Evolutionary conservation across 352 stramenopile species (phyloP).

Genomic region (Phytophthora pinifolia): DNA sequence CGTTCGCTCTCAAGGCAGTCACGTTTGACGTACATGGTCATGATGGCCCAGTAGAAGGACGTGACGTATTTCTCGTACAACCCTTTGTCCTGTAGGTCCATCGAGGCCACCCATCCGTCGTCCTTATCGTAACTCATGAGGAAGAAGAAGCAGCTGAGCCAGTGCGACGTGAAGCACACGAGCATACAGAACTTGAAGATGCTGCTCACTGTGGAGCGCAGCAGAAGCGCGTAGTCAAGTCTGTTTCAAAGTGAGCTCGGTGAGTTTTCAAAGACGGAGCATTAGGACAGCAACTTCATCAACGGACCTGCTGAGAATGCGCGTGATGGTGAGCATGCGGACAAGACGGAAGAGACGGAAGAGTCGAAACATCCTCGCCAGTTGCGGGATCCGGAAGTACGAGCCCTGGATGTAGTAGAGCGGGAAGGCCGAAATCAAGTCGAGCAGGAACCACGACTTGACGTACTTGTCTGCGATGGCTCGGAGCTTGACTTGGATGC

Average conservation of each 20-base stretch:
- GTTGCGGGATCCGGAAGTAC: conserved; percentile 63
- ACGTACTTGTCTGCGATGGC: conserved; percentile 61
- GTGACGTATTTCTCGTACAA: conserved; percentile 64
- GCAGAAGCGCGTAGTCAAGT: conserved; percentile 67
- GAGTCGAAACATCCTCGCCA: conserved; percentile 58
- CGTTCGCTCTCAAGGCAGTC: too few species aligned
- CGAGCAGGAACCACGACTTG: conserved; percentile 71
- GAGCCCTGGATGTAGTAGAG: conserved; percentile 66
- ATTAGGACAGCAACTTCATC: too few species aligned
- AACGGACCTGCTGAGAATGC: conserved; percentile 58
- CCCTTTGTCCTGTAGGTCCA: conserved; percentile 35
- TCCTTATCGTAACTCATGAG: conserved; percentile 49
- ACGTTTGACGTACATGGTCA: conserved; percentile 59
- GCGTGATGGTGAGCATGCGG: conserved; percentile 71
- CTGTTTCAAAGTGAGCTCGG: conserved; percentile 15
- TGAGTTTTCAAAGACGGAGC: too few species aligned
- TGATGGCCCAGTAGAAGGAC: conserved; percentile 76
- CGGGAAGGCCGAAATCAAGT: conserved; percentile 76
- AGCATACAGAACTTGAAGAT: conserved; percentile 81
- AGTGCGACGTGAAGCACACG: conserved; percentile 80
- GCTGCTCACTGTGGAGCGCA: conserved; percentile 75
- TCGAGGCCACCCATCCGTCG: conserved; percentile 46
- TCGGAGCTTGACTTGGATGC: conserved; percentile 47
- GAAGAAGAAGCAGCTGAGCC: conserved; percentile 76
- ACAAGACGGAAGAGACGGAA: conserved; percentile 66